A percentile compares a stretch with the other conserved stretches of the same genome.
Conservation (phyloP, 2,329 filamentous ascomycete genomes). For the Zarea fungicola region DNA sequence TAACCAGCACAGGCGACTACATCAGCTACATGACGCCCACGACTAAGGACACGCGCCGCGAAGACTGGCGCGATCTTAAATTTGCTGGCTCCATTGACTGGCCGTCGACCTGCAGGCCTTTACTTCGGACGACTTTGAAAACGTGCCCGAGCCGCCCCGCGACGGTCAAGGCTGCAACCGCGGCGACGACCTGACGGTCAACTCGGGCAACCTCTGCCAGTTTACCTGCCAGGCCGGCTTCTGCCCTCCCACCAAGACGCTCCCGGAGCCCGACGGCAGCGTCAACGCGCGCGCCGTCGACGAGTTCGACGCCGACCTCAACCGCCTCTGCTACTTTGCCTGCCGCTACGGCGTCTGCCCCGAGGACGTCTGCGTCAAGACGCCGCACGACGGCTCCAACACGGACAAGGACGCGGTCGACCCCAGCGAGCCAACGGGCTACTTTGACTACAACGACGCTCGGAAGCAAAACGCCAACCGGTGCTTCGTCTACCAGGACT, state of each 20-base stretch:
- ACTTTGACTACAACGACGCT: not conserved
- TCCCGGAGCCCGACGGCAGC: not conserved
- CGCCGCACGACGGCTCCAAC: not conserved
- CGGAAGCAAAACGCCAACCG: not conserved
- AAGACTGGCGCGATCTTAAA: not conserved
- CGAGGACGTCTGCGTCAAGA: not conserved
- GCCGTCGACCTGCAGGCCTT: not conserved
- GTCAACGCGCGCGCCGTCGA: not conserved
- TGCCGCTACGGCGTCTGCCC: not conserved
- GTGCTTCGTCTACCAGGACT: not conserved
- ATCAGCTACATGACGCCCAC: no score
- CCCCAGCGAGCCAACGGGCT: not conserved
- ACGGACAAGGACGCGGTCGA: not conserved
- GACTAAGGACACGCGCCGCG: no score
- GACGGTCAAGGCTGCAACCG: not conserved
- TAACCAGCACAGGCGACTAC: no score
- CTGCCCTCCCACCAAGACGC: not conserved
- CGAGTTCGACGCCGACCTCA: not conserved
- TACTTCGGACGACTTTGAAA: not conserved
- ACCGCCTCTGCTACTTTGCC: not conserved
- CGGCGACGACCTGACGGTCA: not conserved
- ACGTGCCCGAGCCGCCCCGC: not conserved
- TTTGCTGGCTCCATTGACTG: not conserved
- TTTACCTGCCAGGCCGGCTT: not conserved
- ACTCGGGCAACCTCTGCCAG: not conserved